Evolutionary conservation across 192 early-diverging fungal species (phyloP).

Genomic region (Backusella australiensis): DNA sequence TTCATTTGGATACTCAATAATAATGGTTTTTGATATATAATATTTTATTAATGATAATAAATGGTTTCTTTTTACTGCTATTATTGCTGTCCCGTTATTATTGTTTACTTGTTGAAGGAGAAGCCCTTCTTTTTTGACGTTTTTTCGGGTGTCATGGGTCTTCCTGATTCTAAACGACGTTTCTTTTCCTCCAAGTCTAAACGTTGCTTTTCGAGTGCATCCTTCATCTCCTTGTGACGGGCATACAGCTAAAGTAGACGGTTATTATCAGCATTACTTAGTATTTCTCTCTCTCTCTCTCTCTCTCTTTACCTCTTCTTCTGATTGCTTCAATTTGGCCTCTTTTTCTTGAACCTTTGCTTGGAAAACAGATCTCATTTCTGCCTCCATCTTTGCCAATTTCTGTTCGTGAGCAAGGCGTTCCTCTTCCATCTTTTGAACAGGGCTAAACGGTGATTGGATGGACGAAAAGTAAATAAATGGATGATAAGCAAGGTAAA

Average conservation of each 20-base stretch:
- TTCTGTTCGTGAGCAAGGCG: constrained; percentile 88
- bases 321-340: constrained; percentile 94
- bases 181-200: constrained; percentile 95
- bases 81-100: neutral
- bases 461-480: neutral
- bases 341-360: constrained; percentile 99
- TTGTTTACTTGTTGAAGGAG: constrained; percentile 52
- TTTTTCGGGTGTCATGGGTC: constrained; percentile 75
- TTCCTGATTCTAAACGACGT: constrained; percentile 72
- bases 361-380: constrained; percentile 99
- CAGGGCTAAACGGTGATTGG: constrained; percentile 18
- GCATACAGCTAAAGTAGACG: constrained; percentile 65
- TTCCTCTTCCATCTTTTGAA: constrained; percentile 88
- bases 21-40: neutral
- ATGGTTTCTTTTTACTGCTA: neutral
- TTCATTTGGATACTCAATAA: constrained; percentile 33
- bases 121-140: constrained; percentile 67
- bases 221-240: constrained; percentile 98
- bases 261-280: neutral
- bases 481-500: constrained; percentile 14
- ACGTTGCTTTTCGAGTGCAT: constrained; percentile 91
- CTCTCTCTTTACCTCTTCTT: constrained; percentile 64
- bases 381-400: constrained; percentile 97
- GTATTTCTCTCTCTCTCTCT: no score
- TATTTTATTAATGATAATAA: constrained; percentile 1